Evolutionary conservation across 331 rosid genomes (phyloP).

Genomic region (Malus hybrid): DNA sequence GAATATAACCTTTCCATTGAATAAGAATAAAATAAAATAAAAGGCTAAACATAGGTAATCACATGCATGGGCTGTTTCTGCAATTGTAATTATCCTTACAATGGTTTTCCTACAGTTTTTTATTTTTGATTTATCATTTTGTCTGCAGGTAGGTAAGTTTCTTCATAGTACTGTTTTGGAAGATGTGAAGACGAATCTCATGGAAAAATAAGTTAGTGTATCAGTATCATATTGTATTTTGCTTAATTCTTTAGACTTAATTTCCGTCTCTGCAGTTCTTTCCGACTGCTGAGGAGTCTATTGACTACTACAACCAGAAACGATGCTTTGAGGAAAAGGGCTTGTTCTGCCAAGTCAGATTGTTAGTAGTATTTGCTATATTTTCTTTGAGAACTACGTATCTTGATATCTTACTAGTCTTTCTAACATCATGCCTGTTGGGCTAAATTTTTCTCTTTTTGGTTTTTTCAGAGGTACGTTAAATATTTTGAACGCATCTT

Average conservation of each 20-base stretch:
- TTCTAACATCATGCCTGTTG: slow-evolving; percentile 2
- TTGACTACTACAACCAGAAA: slow-evolving; percentile 94
- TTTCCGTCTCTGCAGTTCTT: slow-evolving; percentile 62
- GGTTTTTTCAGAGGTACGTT: slow-evolving; percentile 61
- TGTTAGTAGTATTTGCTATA: slow-evolving; percentile 48
- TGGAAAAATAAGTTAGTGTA: background rate
- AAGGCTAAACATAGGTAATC: background rate
- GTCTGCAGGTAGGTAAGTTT: slow-evolving; percentile 70
- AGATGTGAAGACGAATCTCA: slow-evolving; percentile 2
- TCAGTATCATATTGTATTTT: background rate
- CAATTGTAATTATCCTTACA: background rate
- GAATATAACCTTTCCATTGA: background rate
- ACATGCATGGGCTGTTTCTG: background rate
- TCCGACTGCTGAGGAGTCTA: slow-evolving; percentile 97
- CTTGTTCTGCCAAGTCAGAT: slow-evolving; percentile 97
- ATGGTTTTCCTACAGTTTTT: background rate
- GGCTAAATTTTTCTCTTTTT: background rate
- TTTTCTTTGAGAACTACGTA: slow-evolving; percentile 4
- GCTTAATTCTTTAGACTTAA: slow-evolving; percentile 5
- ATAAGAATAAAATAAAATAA: no score
- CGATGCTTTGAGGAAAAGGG: slow-evolving; percentile 95
- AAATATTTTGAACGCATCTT: slow-evolving; percentile 84
- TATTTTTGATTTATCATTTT: slow-evolving; percentile 1
- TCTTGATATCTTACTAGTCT: slow-evolving; percentile 1
- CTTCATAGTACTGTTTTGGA: slow-evolving; percentile 4